Evolutionary conservation across 2,329 filamentous ascomycete genomes (phyloP), one percentile per base, ranked within the genome.

Genomic region (Lomentospora prolificans): DNA sequence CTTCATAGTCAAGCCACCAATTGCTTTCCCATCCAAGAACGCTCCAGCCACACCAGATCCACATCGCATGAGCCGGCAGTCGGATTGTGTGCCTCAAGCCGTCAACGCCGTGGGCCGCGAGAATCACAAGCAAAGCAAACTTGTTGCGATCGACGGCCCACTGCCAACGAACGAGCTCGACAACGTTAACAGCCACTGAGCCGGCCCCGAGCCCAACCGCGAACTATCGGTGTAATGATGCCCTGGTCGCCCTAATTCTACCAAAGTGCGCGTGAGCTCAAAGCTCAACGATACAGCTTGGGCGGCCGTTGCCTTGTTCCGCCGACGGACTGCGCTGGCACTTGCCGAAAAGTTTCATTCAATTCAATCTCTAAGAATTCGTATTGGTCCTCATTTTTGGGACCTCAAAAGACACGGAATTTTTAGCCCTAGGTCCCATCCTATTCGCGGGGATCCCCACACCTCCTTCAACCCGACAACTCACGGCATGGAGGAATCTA

Each of bases 401-500:
- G n/a, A n/a, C n/a, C n/a, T n/a, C n/a, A n/a, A n/a, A n/a, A n/a
- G n/a, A n/a, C n/a, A n/a, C n/a, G n/a, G n/a, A n/a, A n/a, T n/a
- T n/a, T n/a, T n/a, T n/a, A n/a, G n/a, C n/a, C n/a, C n/a, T n/a
- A n/a, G n/a, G n/a, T n/a, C n/a, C n/a, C n/a, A n/a, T n/a, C n/a
- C n/a, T n/a, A n/a, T n/a, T n/a, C n/a, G n/a, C n/a, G n/a, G n/a
- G n/a, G n/a, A n/a, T n/a, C n/a, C n/a, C n/a, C n/a, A n/a, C 8
- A 48, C 2, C 44, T 19, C 9, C 12, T 48, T 3, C 17, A 9
- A 10, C 3, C 19, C 19, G 19, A 48, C 17, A 17, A 41, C 36
- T 41, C 36, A 3, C 50, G 1, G 10, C 50, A 56, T 56, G 54
- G 19, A 48, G 17, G 75, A 81, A 59, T 55, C 53, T 5, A 78